phyloP scores from a whole-genome alignment of 495 filamentous ascomycete species.

The Aspergillus bridgeri region DNA sequence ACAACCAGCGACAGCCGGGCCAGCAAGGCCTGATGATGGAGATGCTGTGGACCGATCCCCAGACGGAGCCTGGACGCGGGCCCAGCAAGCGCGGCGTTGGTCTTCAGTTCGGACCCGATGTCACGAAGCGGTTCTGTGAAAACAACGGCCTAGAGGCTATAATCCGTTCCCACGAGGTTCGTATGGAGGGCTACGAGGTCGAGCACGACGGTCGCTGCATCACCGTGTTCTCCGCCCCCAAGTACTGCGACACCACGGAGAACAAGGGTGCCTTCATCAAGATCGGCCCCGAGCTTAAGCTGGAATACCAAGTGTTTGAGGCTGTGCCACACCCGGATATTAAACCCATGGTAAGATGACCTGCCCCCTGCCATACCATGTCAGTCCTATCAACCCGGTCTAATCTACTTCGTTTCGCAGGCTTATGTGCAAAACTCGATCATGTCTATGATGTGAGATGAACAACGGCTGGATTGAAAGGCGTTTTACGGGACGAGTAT shows the following conservation, averaged over 20 bases:
- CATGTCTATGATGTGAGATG: conserved; percentile 57
- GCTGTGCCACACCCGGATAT: conserved; percentile 95
- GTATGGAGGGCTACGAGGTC: conserved; percentile 96
- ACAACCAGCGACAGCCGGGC: conserved; percentile 92
- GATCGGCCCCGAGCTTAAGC: conserved; percentile 86
- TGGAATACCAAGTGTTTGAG: conserved; percentile 87
- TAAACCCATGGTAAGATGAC: conserved; percentile 76
- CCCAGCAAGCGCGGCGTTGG: conserved; percentile 97
- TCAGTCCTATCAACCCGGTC: conserved; percentile 24
- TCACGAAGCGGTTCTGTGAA: conserved; percentile 96
- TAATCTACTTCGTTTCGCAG: conserved; percentile 29
- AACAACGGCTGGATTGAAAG: conserved; percentile 21
- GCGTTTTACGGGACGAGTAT: conserved; percentile 10
- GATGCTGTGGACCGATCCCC: conserved; percentile 99
- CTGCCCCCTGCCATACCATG: neutral
- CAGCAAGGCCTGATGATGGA: conserved; percentile 99
- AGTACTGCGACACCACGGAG: conserved; percentile 95
- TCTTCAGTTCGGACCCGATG: conserved; percentile 92
- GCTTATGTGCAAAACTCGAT: conserved; percentile 80
- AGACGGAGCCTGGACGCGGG: conserved; percentile 76
- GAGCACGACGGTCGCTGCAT: conserved; percentile 97
- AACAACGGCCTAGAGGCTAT: conserved; percentile 90
- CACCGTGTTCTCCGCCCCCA: conserved; percentile 98
- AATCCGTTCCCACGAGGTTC: conserved; percentile 95
- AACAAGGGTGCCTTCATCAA: conserved; percentile 99